Evolutionary conservation across 2,329 filamentous ascomycete species (phyloP).

Genomic region (Scedosporium dehoogii): DNA sequence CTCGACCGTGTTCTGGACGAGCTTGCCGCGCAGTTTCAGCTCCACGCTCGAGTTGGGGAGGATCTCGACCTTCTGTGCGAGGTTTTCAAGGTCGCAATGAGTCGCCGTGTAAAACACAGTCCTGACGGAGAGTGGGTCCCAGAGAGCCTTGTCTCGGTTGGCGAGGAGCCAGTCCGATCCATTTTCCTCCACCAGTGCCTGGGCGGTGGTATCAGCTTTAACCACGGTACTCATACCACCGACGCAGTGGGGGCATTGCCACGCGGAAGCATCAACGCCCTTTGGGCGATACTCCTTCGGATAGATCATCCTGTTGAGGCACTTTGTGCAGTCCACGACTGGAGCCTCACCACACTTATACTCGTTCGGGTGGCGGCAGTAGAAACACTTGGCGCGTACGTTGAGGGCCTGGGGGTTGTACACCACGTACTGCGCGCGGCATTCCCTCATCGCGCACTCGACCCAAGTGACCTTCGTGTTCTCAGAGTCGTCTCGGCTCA

Average conservation of each 20-base stretch:
- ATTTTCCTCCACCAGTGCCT: conserved; percentile 28
- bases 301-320: conserved; percentile 36
- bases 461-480: conserved; percentile 30
- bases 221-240: conserved; percentile 23
- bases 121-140: conserved; percentile 25
- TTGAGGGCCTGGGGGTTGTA: conserved; percentile 31
- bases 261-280: conserved; percentile 14
- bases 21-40: conserved; percentile 27
- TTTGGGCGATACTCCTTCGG: conserved; percentile 30
- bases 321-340: conserved; percentile 32
- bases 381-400: conserved; percentile 37
- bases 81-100: conserved; percentile 18
- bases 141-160: conserved; percentile 25
- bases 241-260: conserved; percentile 3
- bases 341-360: conserved; percentile 20
- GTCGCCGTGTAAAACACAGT: conserved; percentile 29
- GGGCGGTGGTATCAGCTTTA: conserved; percentile 25
- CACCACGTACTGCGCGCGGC: conserved; percentile 39
- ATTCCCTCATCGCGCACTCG: conserved; percentile 31
- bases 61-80: conserved; percentile 26
- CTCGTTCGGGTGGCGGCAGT: conserved; percentile 26
- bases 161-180: conserved; percentile 31
- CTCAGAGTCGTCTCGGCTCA: conserved; percentile 20
- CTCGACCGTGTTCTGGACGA: conserved; percentile 27
- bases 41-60: conserved; percentile 16